These are phyloP conservation scores for Penicillium simplicissimum DNA, from an alignment of 495 filamentous ascomycete genomes.

Conservation along the genomic window DNA sequence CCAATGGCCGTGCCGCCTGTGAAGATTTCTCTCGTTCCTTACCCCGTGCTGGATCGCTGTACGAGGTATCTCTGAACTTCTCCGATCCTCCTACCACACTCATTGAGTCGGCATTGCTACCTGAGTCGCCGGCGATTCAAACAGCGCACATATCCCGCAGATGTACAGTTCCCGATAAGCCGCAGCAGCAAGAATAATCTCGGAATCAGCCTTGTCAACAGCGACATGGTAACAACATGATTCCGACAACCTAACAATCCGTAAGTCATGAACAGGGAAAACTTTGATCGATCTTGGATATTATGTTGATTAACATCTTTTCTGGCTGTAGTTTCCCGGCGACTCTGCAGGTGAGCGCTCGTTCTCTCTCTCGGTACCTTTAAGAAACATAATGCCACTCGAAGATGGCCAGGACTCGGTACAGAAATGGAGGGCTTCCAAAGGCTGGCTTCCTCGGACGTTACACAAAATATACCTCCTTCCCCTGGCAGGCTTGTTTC, in stretches of 20 bases:
- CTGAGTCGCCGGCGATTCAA: constrained; percentile 8
- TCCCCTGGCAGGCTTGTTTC: constrained; percentile 16
- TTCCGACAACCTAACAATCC: not conserved
- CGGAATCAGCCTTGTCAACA: not conserved
- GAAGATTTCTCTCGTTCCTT: constrained; percentile 1
- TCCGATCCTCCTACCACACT: not conserved
- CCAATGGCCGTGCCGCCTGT: not conserved
- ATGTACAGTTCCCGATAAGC: not conserved
- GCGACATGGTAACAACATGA: constrained; percentile 2
- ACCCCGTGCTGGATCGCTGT: not conserved
- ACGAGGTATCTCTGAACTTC: not conserved
- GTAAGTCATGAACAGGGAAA: not conserved
- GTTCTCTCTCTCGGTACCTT: not conserved
- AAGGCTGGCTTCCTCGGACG: constrained; percentile 10
- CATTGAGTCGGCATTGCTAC: constrained; percentile 1
- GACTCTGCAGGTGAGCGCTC: constrained; percentile 2
- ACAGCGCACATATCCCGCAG: not conserved
- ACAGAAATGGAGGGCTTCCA: constrained; percentile 4
- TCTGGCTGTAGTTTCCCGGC: not conserved
- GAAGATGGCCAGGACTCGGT: not conserved
- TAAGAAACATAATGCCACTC: constrained; percentile 1
- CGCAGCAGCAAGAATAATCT: no score
- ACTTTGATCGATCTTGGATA: not conserved
- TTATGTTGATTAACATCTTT: not conserved
- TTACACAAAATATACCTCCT: constrained; percentile 21